Conservation (phyloP, 1,139 yeast genomes). For the Suhomyces terraborum region DNA sequence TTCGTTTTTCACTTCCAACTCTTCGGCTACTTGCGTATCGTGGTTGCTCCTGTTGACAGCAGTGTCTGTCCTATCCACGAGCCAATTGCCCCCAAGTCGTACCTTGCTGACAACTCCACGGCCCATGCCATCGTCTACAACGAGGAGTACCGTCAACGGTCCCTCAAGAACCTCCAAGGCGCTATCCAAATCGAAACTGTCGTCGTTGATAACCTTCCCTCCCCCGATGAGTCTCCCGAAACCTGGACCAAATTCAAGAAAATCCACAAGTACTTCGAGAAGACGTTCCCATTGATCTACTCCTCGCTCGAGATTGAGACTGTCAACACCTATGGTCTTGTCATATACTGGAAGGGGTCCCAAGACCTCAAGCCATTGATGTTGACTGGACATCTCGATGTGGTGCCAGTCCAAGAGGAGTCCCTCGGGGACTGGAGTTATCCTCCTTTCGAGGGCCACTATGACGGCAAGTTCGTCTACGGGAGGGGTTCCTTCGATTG, state of each 20-base stretch:
- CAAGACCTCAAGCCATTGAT: conserved; percentile 62
- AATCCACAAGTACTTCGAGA: conserved; percentile 50
- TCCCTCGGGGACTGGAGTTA: conserved; percentile 63
- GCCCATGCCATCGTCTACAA: conserved; percentile 36
- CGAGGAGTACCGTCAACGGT: conserved; percentile 34
- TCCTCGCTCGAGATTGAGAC: conserved; percentile 49
- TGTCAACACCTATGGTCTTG: conserved; percentile 67
- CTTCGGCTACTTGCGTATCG: conserved; percentile 25
- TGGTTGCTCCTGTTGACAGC: conserved; percentile 24
- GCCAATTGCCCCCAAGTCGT: conserved; percentile 34
- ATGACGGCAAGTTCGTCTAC: conserved; percentile 47
- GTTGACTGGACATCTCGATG: conserved; percentile 79
- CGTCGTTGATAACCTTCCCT: conserved; percentile 47
- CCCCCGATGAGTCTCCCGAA: conserved; percentile 37
- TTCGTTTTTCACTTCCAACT: conserved; percentile 24
- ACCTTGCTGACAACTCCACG: conserved; percentile 36
- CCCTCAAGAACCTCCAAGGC: conserved; percentile 40
- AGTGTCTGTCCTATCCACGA: conserved; percentile 35
- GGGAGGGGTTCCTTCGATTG: conserved; percentile 73
- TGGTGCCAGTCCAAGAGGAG: conserved; percentile 72
- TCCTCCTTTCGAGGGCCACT: conserved; percentile 71
- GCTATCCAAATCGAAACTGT: conserved; percentile 51
- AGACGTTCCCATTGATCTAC: conserved; percentile 62
- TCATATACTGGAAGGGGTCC: conserved; percentile 67
- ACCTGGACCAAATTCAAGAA: conserved; percentile 46